Evolutionary conservation across 1,139 yeast genomes (phyloP).

Genomic region (Pichia sp.): DNA sequence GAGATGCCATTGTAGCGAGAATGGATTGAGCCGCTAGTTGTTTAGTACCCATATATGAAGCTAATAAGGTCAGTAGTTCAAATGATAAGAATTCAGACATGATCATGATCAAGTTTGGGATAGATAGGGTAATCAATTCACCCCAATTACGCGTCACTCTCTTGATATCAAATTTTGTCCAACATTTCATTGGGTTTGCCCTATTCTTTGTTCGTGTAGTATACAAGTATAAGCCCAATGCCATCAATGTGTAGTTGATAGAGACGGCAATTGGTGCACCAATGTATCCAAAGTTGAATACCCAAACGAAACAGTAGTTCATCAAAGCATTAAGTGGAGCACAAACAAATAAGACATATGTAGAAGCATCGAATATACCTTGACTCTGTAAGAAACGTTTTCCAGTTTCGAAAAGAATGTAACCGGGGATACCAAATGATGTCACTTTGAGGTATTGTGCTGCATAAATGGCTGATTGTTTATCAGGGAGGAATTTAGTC

Average conservation of each 20-base stretch:
- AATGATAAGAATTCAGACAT: constrained; percentile 55
- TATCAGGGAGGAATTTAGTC: constrained; percentile 24
- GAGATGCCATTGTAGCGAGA: constrained; percentile 49
- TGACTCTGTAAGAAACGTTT: constrained; percentile 48
- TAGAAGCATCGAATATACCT: constrained; percentile 47
- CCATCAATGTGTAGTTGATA: constrained; percentile 52
- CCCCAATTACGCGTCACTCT: constrained; percentile 40
- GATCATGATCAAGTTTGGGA: constrained; percentile 53
- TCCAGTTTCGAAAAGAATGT: constrained; percentile 46
- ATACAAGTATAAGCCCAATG: constrained; percentile 35
- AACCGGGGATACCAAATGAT: constrained; percentile 52
- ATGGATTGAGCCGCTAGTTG: constrained; percentile 54
- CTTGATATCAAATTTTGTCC: constrained; percentile 35
- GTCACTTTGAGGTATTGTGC: constrained; percentile 44
- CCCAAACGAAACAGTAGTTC: constrained; percentile 41
- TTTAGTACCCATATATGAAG: constrained; percentile 48
- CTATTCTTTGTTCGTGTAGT: constrained; percentile 35
- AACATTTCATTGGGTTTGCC: constrained; percentile 33
- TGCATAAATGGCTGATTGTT: constrained; percentile 44
- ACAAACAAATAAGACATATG: constrained; percentile 42
- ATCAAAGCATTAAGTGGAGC: constrained; percentile 48
- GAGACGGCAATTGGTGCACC: constrained; percentile 58
- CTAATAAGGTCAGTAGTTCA: constrained; percentile 48
- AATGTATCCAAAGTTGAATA: constrained; percentile 37
- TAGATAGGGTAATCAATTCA: constrained; percentile 39